Percentiles rank a stretch among this genome's conserved stretches.
Evolutionary conservation across 257 asterid species (phyloP).

Genomic region (Lavandula angustifolia): DNA sequence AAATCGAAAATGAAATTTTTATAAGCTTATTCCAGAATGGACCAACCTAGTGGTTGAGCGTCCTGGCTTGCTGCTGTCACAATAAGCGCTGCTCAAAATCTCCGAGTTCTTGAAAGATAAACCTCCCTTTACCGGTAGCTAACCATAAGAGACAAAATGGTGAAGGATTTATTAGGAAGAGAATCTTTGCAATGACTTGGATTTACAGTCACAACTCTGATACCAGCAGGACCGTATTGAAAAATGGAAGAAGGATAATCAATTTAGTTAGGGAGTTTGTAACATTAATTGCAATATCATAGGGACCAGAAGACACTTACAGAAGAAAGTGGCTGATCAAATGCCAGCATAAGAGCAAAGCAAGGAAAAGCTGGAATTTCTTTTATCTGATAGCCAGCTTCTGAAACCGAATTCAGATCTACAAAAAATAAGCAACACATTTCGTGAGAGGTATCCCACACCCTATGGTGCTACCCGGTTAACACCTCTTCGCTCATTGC

Average conservation of each 20-base stretch:
- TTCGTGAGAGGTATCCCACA: neutral
- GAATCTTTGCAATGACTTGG: neutral
- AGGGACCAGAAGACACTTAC: constrained; percentile 43
- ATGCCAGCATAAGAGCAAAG: constrained; percentile 87
- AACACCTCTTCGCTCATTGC: neutral
- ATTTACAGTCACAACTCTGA: constrained; percentile 10
- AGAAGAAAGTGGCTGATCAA: constrained; percentile 65
- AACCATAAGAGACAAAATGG: constrained; percentile 31
- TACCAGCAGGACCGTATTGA: neutral
- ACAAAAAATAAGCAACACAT: constrained; percentile 27
- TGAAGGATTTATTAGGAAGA: constrained; percentile 11
- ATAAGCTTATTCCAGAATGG: neutral
- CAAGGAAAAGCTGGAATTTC: constrained; percentile 69
- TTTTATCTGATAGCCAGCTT: constrained; percentile 49
- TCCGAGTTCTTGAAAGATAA: constrained; percentile 71
- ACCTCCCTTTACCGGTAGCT: constrained; percentile 79
- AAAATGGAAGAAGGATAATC: neutral
- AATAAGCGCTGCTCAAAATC: constrained; percentile 67
- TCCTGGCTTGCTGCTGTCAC: constrained; percentile 90
- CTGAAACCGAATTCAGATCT: constrained; percentile 56
- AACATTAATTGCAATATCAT: neutral
- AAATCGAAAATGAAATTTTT: neutral
- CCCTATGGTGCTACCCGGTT: neutral
- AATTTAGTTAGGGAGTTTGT: neutral
- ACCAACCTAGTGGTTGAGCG: constrained; percentile 62